phyloP scores from a whole-genome alignment of 768 basidiomycete species.

The Cystofilobasidium capitatum region DNA sequence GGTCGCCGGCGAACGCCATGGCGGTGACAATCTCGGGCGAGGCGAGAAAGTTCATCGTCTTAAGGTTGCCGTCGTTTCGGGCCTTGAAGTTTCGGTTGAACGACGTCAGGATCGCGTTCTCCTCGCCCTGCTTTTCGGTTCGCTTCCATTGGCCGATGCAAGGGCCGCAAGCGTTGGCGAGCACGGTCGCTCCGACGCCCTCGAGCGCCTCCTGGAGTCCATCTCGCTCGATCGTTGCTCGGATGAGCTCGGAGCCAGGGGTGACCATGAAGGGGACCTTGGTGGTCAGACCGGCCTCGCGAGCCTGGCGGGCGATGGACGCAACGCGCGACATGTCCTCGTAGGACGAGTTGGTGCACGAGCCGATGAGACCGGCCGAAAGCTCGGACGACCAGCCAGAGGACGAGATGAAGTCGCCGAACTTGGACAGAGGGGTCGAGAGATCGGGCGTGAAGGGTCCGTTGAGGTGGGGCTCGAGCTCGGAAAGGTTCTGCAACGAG shows the following conservation, averaged over 20 bases:
- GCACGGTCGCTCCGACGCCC: constrained; percentile 82
- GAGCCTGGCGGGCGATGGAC: constrained; percentile 81
- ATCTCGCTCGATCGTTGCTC: constrained; percentile 95
- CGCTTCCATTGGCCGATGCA: constrained; percentile 99
- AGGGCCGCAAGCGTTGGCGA: constrained; percentile 97
- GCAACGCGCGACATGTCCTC: constrained; percentile 93
- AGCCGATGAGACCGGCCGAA: constrained; percentile 85
- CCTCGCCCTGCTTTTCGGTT: constrained; percentile 71
- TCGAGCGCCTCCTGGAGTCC: constrained; percentile 69
- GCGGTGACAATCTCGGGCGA: constrained; percentile 96
- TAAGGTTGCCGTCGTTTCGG: constrained; percentile 86
- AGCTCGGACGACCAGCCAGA: constrained; percentile 82
- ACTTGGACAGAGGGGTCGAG: constrained; percentile 84
- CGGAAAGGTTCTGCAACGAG: constrained; percentile 60
- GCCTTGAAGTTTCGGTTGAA: constrained; percentile 96
- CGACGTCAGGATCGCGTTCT: constrained; percentile 92
- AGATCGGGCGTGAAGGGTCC: constrained; percentile 97
- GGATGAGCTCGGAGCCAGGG: constrained; percentile 65
- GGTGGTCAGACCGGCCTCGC: constrained; percentile 64
- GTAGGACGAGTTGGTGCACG: constrained; percentile 98
- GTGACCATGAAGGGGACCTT: constrained; percentile 48
- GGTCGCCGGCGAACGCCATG: constrained; percentile 86
- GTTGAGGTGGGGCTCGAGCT: constrained; percentile 83
- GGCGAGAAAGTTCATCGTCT: constrained; percentile 93
- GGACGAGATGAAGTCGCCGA: constrained; percentile 64